Evolutionary conservation across 2,329 filamentous ascomycete species (phyloP).

Genomic region (Penicillium sclerotigenum): DNA sequence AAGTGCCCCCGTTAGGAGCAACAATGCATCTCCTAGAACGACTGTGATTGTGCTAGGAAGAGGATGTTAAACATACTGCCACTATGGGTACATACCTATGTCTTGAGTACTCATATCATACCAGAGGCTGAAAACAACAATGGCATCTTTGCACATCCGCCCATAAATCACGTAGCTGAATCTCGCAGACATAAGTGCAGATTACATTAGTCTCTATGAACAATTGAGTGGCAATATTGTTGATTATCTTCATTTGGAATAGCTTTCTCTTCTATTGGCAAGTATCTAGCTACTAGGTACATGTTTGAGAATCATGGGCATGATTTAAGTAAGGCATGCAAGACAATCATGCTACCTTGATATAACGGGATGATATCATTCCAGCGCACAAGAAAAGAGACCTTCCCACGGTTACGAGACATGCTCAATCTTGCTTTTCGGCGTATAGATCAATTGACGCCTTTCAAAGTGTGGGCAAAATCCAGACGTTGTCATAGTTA

Average conservation of each 20-base stretch:
- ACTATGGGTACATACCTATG: not conserved
- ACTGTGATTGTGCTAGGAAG: not conserved
- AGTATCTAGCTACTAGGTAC: not conserved
- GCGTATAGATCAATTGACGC: too few relatives aligned
- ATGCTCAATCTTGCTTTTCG: too few relatives aligned
- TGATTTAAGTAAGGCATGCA: not conserved
- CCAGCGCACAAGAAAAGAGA: not conserved
- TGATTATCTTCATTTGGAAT: not conserved
- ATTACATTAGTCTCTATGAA: too few relatives aligned
- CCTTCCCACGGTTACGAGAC: not conserved
- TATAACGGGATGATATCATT: not conserved
- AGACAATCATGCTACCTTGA: not conserved
- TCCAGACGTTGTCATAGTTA: too few relatives aligned
- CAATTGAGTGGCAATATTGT: not conserved
- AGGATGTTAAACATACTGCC: not conserved
- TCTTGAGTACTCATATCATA: too few relatives aligned
- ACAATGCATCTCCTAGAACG: not conserved
- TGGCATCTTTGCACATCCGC: too few relatives aligned
- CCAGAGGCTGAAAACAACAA: too few relatives aligned
- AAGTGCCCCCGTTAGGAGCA: not conserved
- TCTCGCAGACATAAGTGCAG: too few relatives aligned
- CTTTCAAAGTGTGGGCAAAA: too few relatives aligned
- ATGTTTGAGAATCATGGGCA: not conserved
- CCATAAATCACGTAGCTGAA: too few relatives aligned
- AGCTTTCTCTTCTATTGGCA: not conserved